Evolutionary conservation across 805 yeast species (phyloP).

Genomic region (Ogataea allantospora): DNA sequence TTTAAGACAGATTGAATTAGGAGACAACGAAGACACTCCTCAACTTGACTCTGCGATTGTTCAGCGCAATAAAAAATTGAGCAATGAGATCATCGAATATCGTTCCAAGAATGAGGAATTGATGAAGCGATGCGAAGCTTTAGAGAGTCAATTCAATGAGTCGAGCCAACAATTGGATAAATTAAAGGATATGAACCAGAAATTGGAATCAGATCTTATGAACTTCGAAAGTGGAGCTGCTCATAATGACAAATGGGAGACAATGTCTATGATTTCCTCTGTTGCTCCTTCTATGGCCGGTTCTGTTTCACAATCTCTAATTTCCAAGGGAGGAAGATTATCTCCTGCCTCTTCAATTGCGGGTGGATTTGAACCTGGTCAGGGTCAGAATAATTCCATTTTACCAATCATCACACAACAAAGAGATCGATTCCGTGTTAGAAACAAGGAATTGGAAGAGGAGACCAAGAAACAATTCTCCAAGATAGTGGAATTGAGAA

Average conservation of each 20-base stretch:
- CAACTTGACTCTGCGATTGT: conserved; percentile 42
- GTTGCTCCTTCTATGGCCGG: conserved; percentile 32
- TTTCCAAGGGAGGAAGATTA: conserved; percentile 29
- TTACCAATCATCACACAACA: conserved; percentile 90
- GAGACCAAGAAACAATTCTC: conserved; percentile 61
- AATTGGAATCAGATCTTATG: conserved; percentile 73
- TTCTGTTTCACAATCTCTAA: no score
- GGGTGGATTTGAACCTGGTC: conserved; percentile 34
- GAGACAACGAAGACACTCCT: conserved; percentile 41
- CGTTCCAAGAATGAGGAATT: conserved; percentile 58
- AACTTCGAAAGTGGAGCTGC: conserved; percentile 46
- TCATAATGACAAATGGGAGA: conserved; percentile 52
- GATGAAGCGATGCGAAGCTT: conserved; percentile 36
- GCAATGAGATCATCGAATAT: conserved; percentile 62
- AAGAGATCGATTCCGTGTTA: conserved; percentile 86
- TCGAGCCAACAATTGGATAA: conserved; percentile 39
- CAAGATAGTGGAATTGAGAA: conserved; percentile 56
- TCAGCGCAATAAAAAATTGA: conserved; percentile 69
- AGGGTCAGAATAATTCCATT: conserved; percentile 45
- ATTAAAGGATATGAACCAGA: conserved; percentile 48
- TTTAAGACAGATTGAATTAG: conserved; percentile 74
- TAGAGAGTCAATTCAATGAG: conserved; percentile 38
- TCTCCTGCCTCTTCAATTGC: conserved; percentile 55
- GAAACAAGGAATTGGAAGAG: conserved; percentile 80
- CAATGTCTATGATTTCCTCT: conserved; percentile 67